Percentiles rank a stretch among this genome's conserved stretches.
phyloP scores from a whole-genome alignment of 257 asterid species.

The Nemophila menziesii region DNA sequence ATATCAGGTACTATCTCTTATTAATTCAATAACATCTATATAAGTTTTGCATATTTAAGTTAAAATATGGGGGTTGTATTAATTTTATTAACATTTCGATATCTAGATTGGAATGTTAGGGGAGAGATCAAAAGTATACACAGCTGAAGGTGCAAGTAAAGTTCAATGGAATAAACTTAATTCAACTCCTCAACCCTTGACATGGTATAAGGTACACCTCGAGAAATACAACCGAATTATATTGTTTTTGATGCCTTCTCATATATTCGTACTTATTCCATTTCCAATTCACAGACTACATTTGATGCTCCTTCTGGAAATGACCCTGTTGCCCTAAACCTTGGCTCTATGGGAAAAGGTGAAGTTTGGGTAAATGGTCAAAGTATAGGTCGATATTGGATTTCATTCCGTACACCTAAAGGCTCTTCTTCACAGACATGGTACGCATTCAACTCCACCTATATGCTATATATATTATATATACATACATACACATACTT shows the following conservation, averaged over 20 bases:
- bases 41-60: too few species aligned
- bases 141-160: slow-evolving; percentile 28
- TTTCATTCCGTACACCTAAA: slow-evolving; percentile 36
- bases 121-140: slow-evolving; percentile 42
- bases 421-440: slow-evolving; percentile 76
- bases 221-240: too few species aligned
- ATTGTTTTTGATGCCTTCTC: neutral
- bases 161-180: slow-evolving; percentile 35
- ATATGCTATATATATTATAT: too few species aligned
- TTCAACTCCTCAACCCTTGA: slow-evolving; percentile 43
- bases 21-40: neutral
- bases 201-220: slow-evolving; percentile 74
- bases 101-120: slow-evolving; percentile 72
- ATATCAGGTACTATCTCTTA: slow-evolving; percentile 39
- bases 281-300: slow-evolving; percentile 24
- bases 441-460: slow-evolving; percentile 20
- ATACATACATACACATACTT: too few species aligned
- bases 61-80: neutral
- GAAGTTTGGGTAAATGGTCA: slow-evolving; percentile 70
- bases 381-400: slow-evolving; percentile 84
- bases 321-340: slow-evolving; percentile 67
- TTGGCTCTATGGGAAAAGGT: slow-evolving; percentile 89
- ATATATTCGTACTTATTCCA: neutral
- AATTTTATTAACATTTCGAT: neutral
- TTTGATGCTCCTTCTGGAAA: slow-evolving; percentile 59